phyloP scores from a whole-genome alignment of 495 filamentous ascomycete genomes.

The Penicillium roqueforti region DNA sequence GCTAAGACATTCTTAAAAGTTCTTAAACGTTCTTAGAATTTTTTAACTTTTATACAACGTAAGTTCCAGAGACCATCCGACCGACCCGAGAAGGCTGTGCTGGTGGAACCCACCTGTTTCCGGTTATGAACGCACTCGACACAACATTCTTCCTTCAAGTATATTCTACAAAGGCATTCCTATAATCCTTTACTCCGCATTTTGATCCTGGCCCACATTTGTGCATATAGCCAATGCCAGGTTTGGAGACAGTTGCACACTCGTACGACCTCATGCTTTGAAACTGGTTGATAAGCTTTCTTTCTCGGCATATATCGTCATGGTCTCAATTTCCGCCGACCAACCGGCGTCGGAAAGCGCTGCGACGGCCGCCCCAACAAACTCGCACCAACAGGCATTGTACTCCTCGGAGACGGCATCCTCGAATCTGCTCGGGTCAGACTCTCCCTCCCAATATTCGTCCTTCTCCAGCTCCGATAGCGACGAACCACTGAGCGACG shows the following conservation, averaged over 20 bases:
- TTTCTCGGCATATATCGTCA: background rate
- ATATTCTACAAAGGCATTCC: background rate
- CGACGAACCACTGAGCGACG: conserved; percentile 40
- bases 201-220: conserved; percentile 1
- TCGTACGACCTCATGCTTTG: conserved; percentile 1
- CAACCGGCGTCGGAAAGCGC: conserved; percentile 5
- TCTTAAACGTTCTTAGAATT: background rate
- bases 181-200: too few relatives aligned
- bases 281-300: too few relatives aligned
- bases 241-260: conserved; percentile 6
- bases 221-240: conserved; percentile 6
- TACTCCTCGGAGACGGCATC: conserved; percentile 26
- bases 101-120: conserved; percentile 32
- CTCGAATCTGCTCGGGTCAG: conserved; percentile 16
- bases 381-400: conserved; percentile 8
- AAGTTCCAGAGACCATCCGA: conserved; percentile 20
- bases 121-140: background rate
- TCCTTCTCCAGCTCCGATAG: conserved; percentile 40
- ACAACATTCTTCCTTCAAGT: background rate
- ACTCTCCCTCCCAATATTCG: conserved; percentile 23
- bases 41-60: background rate
- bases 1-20: background rate
- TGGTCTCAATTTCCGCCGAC: conserved; percentile 13
- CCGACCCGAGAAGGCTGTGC: conserved; percentile 35
- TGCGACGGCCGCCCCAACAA: background rate